phyloP scores from a whole-genome alignment of 1,284 basidiomycete species.

The Trametes hirsuta region DNA sequence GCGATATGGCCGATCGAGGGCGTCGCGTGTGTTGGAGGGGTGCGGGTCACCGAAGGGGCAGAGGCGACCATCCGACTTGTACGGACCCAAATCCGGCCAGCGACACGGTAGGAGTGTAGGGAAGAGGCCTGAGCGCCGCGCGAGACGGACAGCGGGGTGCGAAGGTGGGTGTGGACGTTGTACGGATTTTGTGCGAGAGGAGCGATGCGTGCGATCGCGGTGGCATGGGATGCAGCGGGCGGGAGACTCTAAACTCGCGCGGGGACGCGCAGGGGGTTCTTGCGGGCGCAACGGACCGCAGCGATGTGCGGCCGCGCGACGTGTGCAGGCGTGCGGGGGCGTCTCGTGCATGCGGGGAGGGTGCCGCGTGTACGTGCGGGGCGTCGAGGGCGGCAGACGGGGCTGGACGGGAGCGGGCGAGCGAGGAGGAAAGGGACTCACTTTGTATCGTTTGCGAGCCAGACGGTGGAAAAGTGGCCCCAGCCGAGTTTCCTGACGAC shows the following conservation, averaged over 20 bases:
- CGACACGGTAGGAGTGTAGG: not conserved
- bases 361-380: not conserved
- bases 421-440: slow-evolving; percentile 41
- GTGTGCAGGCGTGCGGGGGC: not conserved
- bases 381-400: not conserved
- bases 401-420: not conserved
- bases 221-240: slow-evolving; percentile 12
- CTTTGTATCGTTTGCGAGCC: slow-evolving; percentile 89
- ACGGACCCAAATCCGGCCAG: too few relatives aligned
- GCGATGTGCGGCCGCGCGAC: slow-evolving; percentile 1
- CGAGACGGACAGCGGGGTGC: not conserved
- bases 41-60: not conserved
- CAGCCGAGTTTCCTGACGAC: slow-evolving; percentile 97
- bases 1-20: slow-evolving; percentile 7
- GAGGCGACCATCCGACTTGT: too few relatives aligned
- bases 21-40: not conserved
- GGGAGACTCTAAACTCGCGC: not conserved
- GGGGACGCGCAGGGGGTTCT: not conserved
- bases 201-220: slow-evolving; percentile 18
- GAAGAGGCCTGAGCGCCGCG: not conserved
- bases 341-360: not conserved
- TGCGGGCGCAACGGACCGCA: not conserved
- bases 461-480: slow-evolving; percentile 97
- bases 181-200: not conserved
- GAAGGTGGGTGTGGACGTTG: not conserved